These are phyloP conservation scores for Farysia itapuensis DNA, from an alignment of 1,284 basidiomycete genomes.

Conservation along the genomic window DNA sequence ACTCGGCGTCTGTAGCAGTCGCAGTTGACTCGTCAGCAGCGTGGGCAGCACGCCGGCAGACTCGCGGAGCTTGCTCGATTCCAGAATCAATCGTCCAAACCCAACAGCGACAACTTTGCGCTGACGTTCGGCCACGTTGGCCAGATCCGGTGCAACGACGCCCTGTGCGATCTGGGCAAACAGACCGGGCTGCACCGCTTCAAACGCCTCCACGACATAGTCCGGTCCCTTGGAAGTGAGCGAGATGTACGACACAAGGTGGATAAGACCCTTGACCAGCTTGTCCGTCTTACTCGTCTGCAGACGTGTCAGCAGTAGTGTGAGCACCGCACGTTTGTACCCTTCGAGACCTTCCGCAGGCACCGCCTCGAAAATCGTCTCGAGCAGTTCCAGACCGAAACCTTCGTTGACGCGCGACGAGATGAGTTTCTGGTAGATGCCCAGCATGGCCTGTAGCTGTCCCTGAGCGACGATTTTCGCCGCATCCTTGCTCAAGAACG, in stretches of 20 bases:
- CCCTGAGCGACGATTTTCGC: constrained; percentile 71
- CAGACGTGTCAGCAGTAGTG: constrained; percentile 80
- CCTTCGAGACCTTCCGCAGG: constrained; percentile 69
- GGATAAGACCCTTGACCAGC: constrained; percentile 79
- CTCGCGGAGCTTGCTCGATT: constrained; percentile 66
- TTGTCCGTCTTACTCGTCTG: constrained; percentile 87
- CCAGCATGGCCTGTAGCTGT: constrained; percentile 78
- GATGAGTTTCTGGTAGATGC: constrained; percentile 88
- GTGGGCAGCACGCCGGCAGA: constrained; percentile 61
- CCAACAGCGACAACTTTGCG: constrained; percentile 84
- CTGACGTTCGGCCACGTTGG: constrained; percentile 77
- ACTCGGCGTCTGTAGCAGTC: constrained; percentile 71
- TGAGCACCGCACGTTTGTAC: constrained; percentile 76
- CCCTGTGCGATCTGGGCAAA: constrained; percentile 80
- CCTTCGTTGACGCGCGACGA: constrained; percentile 84
- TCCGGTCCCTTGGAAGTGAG: constrained; percentile 65
- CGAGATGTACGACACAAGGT: constrained; percentile 68
- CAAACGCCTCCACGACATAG: constrained; percentile 74
- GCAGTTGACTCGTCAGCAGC: constrained; percentile 65
- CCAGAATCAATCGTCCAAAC: constrained; percentile 71
- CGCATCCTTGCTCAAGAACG: constrained; percentile 77
- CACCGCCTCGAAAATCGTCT: constrained; percentile 73
- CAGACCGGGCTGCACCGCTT: constrained; percentile 78
- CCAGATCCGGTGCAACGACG: constrained; percentile 78
- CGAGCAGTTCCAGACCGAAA: constrained; percentile 86